Percentiles rank a stretch among this genome's conserved stretches.
Conservation (phyloP, 2,329 filamentous ascomycete genomes). For the Triangularia verruculosa region DNA sequence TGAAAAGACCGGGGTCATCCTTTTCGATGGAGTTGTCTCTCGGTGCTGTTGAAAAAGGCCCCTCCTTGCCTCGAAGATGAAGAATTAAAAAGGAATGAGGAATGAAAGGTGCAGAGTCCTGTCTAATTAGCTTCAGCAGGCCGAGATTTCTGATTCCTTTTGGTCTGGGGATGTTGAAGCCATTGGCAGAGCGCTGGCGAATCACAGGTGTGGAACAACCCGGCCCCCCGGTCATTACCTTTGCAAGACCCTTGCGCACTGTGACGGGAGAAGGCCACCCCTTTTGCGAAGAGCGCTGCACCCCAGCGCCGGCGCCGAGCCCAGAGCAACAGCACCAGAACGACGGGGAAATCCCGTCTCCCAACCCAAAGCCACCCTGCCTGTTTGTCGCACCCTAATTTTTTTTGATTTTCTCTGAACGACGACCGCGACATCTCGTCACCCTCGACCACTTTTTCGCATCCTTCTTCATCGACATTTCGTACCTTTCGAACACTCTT, state of each 20-base stretch:
- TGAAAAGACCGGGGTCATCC: neutral
- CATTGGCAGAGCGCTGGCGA: conserved; percentile 22
- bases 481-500: conserved; percentile 30
- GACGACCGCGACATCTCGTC: conserved; percentile 24
- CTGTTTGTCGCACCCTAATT: conserved; percentile 29
- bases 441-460: conserved; percentile 17
- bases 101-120: neutral
- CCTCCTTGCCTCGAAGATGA: neutral
- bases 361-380: conserved; percentile 22
- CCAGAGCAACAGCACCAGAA: conserved; percentile 8
- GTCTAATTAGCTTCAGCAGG: conserved; percentile 2
- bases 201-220: conserved; percentile 20
- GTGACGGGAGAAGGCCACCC: conserved; percentile 11
- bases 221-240: conserved; percentile 23
- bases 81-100: neutral
- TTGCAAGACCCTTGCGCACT: conserved; percentile 22
- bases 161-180: conserved; percentile 20
- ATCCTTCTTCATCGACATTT: conserved; percentile 26
- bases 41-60: neutral
- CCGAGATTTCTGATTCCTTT: conserved; percentile 6
- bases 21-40: neutral
- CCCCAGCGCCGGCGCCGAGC: conserved; percentile 12
- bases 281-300: conserved; percentile 24
- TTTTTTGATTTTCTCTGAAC: conserved; percentile 30
- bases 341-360: conserved; percentile 16